Base-by-base conservation (phyloP, 495 filamentous ascomycete genomes). In the Astrocystis sublimbata region DNA sequence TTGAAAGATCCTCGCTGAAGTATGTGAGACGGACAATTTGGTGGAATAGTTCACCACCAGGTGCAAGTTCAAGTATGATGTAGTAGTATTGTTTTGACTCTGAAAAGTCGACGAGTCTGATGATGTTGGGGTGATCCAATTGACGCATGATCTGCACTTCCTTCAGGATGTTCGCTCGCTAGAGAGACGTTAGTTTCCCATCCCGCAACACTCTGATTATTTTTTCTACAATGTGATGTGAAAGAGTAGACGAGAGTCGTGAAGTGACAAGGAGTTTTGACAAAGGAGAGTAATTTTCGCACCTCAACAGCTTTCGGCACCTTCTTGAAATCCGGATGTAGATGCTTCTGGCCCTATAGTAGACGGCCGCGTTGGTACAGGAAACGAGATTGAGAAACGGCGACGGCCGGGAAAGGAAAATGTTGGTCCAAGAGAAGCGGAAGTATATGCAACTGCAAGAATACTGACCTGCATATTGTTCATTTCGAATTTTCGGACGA, bases 141-240 rank as follows among this genome's bases (percentile, higher is more conserved):
- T 92, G 88, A 43, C 92, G 91, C 94, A 98, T 98, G 72, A 98
- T 98, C 73, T 96, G 92, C 12, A 98, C 96, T 73, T 98, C 94
- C 74, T 98, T 98, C 49, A 98, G 79, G 60, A 98, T 97, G 66
- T 98, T 98, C 59, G 92, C 89, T 79, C 94, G 84, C 94, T 98
- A 58, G 30, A 51, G 38, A 64, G 26, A n/a, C 33, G 50, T 69
- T 60, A 67, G 71, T 38, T 26, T 54, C 51, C 47, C 19, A 30
- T 15, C n/a, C n/a, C 17, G 2, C 6, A 42, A 4, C 21, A 6
- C 2, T 24, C 15, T 23, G 33, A 31, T 50, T 19, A 7, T 19
- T 3, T 28, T 17, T 24, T 26, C 23, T 41, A 41, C 26, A 8
- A 42, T 43, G 42, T 49, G 58, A 56, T 58, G 58, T 35, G 50